Evolutionary conservation across 371 early-diverging fungal species (phyloP), one percentile per base, ranked within the genome.

Genomic region (Actinomortierella wolfii): DNA sequence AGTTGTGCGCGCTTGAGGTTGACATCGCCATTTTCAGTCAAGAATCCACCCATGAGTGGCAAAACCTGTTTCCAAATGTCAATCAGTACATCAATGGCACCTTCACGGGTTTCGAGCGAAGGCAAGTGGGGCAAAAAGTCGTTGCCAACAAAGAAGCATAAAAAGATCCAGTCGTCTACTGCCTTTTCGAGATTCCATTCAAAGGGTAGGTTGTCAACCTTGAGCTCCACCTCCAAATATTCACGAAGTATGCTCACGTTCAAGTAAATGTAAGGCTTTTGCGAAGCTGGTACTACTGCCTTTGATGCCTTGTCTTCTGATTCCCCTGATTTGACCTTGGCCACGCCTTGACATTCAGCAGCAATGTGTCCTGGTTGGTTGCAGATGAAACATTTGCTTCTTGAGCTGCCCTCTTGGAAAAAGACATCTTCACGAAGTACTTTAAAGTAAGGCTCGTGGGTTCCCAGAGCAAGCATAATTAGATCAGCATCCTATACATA

Each of bases 91-190:
- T 97, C 97, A 57, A 99, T 91, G 14, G 99, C 99, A 41, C 96
- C 94, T 78, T 99, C 98, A 41, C 94, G 86, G 47, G 99, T 98
- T 68, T 99, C 98, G 52, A 99, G 83, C 17, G 95, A 96, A 0
- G 99, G 99, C 52, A 99, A 76, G 76, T 98, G 98, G 4, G 99
- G 99, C 64, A 99, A 80, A 51, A 51, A 51, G 82, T 99, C 99
- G 79, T 99, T 99, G 60, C 99, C 99, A 25, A 98, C 97, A 82
- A 99, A 97, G 84, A 99, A 99, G 73, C 97, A 97, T 71, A 99
- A 76, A 63, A 99, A 97, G 20, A 99, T 93, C 97, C 97, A 99
- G 79, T 99, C 99, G 65, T 98, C 98, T 59, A 99, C 88, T 0
- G 99, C 95, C 26, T 96, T 86, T 68, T 97, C 96, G 21, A 96